Conservation (phyloP, 2,329 filamentous ascomycete species). For the Fusarium foetens region DNA sequence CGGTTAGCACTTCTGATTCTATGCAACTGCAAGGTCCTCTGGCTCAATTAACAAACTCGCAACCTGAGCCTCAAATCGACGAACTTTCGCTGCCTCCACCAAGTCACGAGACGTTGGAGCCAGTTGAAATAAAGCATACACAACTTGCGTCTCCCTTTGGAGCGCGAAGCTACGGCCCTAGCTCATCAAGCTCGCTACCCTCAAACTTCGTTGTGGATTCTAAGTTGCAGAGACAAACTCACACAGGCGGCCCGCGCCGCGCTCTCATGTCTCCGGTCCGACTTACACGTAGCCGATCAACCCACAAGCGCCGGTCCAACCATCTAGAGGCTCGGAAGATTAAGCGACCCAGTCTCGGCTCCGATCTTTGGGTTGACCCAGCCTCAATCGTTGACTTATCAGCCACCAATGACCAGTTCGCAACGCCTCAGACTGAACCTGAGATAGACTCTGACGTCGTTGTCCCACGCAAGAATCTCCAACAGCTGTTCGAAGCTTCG, state of each 20-base stretch:
- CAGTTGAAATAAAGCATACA: conserved; percentile 41
- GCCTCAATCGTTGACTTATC: conserved; percentile 42
- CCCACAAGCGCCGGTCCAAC: conserved; percentile 65
- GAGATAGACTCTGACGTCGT: conserved; percentile 48
- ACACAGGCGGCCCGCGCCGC: conserved; percentile 61
- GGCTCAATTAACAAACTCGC: conserved; percentile 66
- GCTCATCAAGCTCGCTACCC: conserved; percentile 62
- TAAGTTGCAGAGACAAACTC: conserved; percentile 55
- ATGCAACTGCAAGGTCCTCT: conserved; percentile 72
- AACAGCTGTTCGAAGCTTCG: conserved; percentile 53
- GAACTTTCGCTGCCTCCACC: conserved; percentile 37
- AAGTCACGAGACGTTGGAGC: conserved; percentile 38
- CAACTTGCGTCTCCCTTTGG: conserved; percentile 66
- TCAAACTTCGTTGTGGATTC: conserved; percentile 49
- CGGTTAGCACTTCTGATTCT: conserved; percentile 69
- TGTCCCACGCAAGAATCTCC: conserved; percentile 55
- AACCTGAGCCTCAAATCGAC: conserved; percentile 33
- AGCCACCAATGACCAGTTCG: conserved; percentile 46
- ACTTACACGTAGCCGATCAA: conserved; percentile 61
- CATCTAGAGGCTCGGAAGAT: conserved; percentile 60
- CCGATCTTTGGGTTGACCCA: conserved; percentile 64
- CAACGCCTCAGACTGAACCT: conserved; percentile 45
- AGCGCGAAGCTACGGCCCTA: conserved; percentile 70
- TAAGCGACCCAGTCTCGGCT: conserved; percentile 65
- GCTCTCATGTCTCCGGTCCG: conserved; percentile 64